A percentile compares a stretch with the other conserved stretches of the same genome.
Evolutionary conservation across 2,329 filamentous ascomycete species (phyloP).

Genomic region (Epichloe coenophiala): DNA sequence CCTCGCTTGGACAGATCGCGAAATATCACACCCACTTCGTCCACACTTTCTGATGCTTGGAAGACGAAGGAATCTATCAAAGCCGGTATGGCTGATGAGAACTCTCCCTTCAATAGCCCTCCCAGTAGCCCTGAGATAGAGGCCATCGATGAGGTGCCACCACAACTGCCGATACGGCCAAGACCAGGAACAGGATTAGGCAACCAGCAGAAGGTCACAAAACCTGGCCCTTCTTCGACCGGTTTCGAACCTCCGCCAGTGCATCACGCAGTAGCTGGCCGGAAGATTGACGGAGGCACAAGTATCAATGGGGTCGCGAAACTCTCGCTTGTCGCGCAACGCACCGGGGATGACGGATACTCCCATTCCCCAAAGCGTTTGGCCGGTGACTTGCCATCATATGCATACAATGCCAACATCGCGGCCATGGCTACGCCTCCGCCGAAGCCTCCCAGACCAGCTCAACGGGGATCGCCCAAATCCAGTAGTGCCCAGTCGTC

Average conservation of each 20-base stretch:
- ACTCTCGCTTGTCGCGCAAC: constrained; percentile 25
- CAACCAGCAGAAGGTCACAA: constrained; percentile 11
- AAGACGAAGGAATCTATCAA: constrained; percentile 7
- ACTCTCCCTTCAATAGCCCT: constrained; percentile 79
- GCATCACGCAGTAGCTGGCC: constrained; percentile 33
- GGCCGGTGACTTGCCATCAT: constrained; percentile 8
- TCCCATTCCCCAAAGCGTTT: constrained; percentile 34
- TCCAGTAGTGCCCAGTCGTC: constrained; percentile 8
- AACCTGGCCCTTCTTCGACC: constrained; percentile 10
- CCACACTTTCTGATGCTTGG: constrained; percentile 6
- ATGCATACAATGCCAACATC: constrained; percentile 3
- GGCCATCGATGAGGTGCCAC: constrained; percentile 36
- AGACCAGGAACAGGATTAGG: constrained; percentile 24
- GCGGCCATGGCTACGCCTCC: constrained; percentile 14
- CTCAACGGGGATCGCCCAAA: constrained; percentile 12
- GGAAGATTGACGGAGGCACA: constrained; percentile 30
- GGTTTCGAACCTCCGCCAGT: constrained; percentile 38
- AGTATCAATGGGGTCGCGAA: constrained; percentile 27
- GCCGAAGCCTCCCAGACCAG: constrained; percentile 31
- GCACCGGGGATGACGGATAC: constrained; percentile 30
- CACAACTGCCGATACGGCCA: constrained; percentile 34
- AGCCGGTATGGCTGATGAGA: constrained; percentile 20
- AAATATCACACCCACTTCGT: constrained; percentile 17
- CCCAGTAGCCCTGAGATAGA: constrained; percentile 51
- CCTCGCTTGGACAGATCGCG: constrained; percentile 62